Evolutionary conservation across 169 alveolate species (phyloP), one percentile per base, ranked within the genome.

Genomic region (Plasmodium adleri): DNA sequence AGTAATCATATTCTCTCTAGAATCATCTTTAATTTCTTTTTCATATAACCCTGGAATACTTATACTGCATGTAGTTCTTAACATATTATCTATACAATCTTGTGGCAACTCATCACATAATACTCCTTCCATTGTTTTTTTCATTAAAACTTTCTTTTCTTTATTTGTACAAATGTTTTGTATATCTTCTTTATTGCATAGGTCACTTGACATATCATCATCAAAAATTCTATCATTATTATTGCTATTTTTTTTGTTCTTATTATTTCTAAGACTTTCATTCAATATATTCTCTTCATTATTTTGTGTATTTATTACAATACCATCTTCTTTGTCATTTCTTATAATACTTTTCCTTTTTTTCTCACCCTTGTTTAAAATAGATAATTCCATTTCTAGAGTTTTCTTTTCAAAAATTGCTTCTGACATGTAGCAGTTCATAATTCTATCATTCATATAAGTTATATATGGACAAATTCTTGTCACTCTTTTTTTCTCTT

Each of bases 81-180:
- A 49, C 13, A 71, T 71, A 49, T 17, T 49, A 22, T 71, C 83
- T 24, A 71, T 52, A 39, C 83, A 24, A 3, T 71, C 85, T 62
- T 50, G 54, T 0, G 85, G 85, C 9, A 72, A 12, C 1, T 72
- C 85, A 1, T 72, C 85, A 39, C 52, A 52, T 58, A 72, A 72
- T n/a, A 72, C 24, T 39, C 56, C 52, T n/a, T 62, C 68, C 26
- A 22, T 1, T 8, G 5, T 12, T 43, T 24, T 58, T 7, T 9
- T 64, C 20, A 15, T 5, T 24, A 22, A 20, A 15, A 59, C 28
- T 22, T 24, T 45, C 28, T 74, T 60, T 39, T 24, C 32, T 26
- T n/a, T 63, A 15, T 10, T 32, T 0, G 13, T 39, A n/a, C 17
- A 5, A 20, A 22, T 24, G 1, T 12, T 5, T 54, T 17, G 58